Conservation (phyloP, 768 basidiomycete genomes). For the Lyophyllum atratum region DNA sequence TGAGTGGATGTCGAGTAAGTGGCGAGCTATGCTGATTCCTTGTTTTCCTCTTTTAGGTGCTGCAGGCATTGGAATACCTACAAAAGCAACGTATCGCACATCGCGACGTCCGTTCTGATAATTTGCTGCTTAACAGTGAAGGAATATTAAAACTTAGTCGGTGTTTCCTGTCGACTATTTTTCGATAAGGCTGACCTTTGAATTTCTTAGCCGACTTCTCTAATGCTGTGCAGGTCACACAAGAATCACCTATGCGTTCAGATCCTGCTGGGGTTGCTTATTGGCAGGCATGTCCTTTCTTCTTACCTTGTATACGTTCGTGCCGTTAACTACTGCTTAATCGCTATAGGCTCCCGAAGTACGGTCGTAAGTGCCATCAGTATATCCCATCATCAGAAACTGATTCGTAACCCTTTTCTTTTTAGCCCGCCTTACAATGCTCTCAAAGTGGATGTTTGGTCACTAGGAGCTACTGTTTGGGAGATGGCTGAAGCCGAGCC, state of each 20-base stretch:
- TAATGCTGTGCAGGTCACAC: conserved; percentile 62
- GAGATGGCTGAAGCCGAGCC: conserved; percentile 77
- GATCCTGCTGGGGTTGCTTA: conserved; percentile 73
- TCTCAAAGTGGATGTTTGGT: conserved; percentile 80
- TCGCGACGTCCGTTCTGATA: conserved; percentile 84
- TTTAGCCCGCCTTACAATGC: conserved; percentile 68
- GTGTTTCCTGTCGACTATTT: conserved; percentile 25
- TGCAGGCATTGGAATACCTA: conserved; percentile 68
- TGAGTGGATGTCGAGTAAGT: conserved; percentile 38
- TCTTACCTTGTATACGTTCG: neutral
- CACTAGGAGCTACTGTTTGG: conserved; percentile 82
- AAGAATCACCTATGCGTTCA: conserved; percentile 48
- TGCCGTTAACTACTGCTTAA: neutral
- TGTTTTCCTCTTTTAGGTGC: conserved; percentile 42
- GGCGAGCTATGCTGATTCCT: conserved; percentile 4
- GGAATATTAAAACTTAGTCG: conserved; percentile 77
- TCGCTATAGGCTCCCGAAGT: conserved; percentile 66
- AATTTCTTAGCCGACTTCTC: conserved; percentile 74
- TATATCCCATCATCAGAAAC: neutral
- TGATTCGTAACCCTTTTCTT: conserved; percentile 8
- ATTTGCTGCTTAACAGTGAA: conserved; percentile 66
- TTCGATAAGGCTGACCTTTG: neutral
- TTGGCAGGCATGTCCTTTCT: conserved; percentile 62
- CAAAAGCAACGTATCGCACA: conserved; percentile 71
- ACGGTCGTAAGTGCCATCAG: conserved; percentile 52